Percentiles rank a stretch among this genome's conserved stretches.
phyloP scores from a whole-genome alignment of 2,329 filamentous ascomycete species.

The Bertia moriformis region DNA sequence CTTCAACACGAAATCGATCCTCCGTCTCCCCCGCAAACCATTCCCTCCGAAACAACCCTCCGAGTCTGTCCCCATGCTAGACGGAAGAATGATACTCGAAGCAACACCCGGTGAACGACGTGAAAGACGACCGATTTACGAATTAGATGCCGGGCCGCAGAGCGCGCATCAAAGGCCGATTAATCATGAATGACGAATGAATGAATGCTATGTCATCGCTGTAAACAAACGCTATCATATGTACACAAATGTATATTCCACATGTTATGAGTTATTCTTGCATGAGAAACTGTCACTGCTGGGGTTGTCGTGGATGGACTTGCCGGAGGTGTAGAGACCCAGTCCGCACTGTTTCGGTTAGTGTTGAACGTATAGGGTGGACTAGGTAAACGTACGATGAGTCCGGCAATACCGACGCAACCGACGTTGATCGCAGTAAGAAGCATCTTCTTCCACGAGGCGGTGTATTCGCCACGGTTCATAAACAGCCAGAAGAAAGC shows the following conservation, averaged over 20 bases:
- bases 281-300: constrained; percentile 20
- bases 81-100: not conserved
- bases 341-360: constrained; percentile 16
- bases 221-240: not conserved
- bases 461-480: constrained; percentile 6
- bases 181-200: not conserved
- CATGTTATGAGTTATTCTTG: constrained; percentile 16
- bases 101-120: not conserved
- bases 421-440: constrained; percentile 7
- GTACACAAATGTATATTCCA: not conserved
- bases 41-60: not conserved
- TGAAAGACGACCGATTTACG: not conserved
- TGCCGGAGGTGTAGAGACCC: constrained; percentile 22
- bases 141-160: not conserved
- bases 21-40: not conserved
- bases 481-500: constrained; percentile 8
- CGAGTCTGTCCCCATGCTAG: not conserved
- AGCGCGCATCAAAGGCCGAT: not conserved
- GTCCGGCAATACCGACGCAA: constrained; percentile 17
- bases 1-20: not conserved
- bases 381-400: constrained; percentile 10
- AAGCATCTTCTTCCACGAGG: constrained; percentile 3
- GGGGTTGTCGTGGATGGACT: constrained; percentile 16
- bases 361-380: no score
- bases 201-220: not conserved